These are phyloP conservation scores for Tolypocladium album DNA, from an alignment of 2,329 filamentous ascomycete genomes.

Conservation along the genomic window DNA sequence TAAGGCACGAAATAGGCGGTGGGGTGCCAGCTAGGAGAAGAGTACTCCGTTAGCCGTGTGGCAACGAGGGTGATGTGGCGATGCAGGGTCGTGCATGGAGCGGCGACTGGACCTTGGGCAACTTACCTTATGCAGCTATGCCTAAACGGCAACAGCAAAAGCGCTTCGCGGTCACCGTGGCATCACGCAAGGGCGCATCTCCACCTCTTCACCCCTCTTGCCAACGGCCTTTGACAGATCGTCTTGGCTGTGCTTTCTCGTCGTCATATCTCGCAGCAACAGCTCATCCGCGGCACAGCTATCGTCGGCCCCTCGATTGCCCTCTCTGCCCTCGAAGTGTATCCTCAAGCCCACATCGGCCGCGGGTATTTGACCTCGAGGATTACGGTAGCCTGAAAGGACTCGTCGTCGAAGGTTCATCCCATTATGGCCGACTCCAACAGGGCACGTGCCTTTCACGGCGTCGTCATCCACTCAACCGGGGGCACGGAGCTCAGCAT, in stretches of 20 bases:
- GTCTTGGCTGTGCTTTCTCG: background rate
- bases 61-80: background rate
- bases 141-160: background rate
- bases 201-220: background rate
- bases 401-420: background rate
- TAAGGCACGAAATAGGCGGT: background rate
- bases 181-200: background rate
- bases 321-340: background rate
- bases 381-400: no score
- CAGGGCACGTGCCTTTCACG: constrained; percentile 21
- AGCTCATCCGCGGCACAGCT: background rate
- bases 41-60: background rate
- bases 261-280: background rate
- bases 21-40: background rate
- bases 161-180: no score
- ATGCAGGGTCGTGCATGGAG: background rate
- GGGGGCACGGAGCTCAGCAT: constrained; percentile 21
- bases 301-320: background rate
- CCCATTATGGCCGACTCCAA: background rate
- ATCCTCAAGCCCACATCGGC: background rate
- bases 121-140: background rate
- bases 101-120: background rate
- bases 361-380: background rate
- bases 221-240: background rate
- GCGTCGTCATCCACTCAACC: constrained; percentile 29